A percentile compares a stretch with the other conserved stretches of the same genome.
Evolutionary conservation across 129 eudicot genomes (phyloP).

Genomic region (Dittrichia graveolens): DNA sequence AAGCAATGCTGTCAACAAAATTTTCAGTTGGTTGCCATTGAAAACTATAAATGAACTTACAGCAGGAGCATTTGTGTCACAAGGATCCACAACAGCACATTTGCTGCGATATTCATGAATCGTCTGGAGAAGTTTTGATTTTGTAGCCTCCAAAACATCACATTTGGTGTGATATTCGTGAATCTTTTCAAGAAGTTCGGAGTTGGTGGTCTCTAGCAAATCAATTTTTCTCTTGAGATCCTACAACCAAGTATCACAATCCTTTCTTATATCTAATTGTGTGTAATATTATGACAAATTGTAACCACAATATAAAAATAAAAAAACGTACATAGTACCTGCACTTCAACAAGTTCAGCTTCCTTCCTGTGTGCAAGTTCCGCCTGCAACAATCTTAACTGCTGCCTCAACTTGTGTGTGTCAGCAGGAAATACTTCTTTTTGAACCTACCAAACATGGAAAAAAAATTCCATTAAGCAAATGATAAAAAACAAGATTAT

Average conservation of each 20-base stretch:
- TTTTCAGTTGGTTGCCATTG: constrained; percentile 4
- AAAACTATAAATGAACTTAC: constrained; percentile 44
- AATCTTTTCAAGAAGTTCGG: constrained; percentile 71
- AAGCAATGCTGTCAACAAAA: constrained; percentile 11
- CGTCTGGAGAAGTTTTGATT: constrained; percentile 29
- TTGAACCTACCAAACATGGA: constrained; percentile 57
- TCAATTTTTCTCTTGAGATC: constrained; percentile 71
- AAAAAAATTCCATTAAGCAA: background rate
- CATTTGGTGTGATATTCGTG: constrained; percentile 56
- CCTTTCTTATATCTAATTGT: constrained; percentile 11
- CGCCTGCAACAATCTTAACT: constrained; percentile 83
- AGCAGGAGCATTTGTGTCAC: constrained; percentile 49
- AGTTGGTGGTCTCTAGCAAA: constrained; percentile 82
- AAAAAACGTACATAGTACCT: constrained; percentile 43
- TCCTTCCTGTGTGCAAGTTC: constrained; percentile 90
- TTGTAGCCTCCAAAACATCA: constrained; percentile 37
- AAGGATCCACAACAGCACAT: constrained; percentile 32
- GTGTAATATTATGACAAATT: background rate
- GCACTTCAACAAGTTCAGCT: constrained; percentile 77
- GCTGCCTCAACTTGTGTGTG: constrained; percentile 94
- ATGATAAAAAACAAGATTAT: constrained; percentile 15
- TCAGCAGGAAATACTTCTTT: constrained; percentile 90
- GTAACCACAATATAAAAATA: constrained; percentile 8
- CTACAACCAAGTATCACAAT: constrained; percentile 42
- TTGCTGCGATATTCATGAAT: constrained; percentile 49